A percentile compares a stretch with the other conserved stretches of the same genome.
Evolutionary conservation across 257 asterid species (phyloP).

Genomic region (Solanum appendiculatum): DNA sequence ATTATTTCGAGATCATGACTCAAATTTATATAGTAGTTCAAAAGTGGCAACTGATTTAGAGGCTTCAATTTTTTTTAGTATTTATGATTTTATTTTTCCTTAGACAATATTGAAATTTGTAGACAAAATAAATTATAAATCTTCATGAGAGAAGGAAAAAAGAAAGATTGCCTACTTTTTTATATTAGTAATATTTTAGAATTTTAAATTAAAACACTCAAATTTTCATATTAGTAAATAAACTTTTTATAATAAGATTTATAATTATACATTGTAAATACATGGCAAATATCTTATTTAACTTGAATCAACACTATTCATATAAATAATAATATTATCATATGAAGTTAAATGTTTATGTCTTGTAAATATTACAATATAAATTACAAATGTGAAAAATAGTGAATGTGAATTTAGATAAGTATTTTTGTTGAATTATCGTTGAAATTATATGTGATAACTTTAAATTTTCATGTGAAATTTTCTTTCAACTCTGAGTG

Average conservation of each 20-base stretch:
- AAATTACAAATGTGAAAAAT: no score
- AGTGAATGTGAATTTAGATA: background rate
- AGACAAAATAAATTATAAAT: background rate
- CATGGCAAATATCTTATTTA: background rate
- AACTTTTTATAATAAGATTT: background rate
- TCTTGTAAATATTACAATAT: background rate
- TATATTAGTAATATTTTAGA: background rate
- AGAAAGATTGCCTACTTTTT: background rate
- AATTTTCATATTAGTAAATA: no score
- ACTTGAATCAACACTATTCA: no score
- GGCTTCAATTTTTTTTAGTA: no score
- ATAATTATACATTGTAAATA: no score
- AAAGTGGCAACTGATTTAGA: no score
- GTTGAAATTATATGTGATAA: fast-evolving
- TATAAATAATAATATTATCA: no score
- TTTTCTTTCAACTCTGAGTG: no score
- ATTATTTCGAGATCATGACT: no score
- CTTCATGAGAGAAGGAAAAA: background rate
- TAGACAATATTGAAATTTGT: background rate
- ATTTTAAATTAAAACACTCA: background rate
- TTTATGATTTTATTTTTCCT: background rate
- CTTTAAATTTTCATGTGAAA: no score
- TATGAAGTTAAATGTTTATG: background rate
- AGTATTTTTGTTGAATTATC: fast-evolving
- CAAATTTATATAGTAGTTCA: no score